phyloP scores from a whole-genome alignment of 2,329 filamentous ascomycete genomes.

The Fusarium gaditjirri region DNA sequence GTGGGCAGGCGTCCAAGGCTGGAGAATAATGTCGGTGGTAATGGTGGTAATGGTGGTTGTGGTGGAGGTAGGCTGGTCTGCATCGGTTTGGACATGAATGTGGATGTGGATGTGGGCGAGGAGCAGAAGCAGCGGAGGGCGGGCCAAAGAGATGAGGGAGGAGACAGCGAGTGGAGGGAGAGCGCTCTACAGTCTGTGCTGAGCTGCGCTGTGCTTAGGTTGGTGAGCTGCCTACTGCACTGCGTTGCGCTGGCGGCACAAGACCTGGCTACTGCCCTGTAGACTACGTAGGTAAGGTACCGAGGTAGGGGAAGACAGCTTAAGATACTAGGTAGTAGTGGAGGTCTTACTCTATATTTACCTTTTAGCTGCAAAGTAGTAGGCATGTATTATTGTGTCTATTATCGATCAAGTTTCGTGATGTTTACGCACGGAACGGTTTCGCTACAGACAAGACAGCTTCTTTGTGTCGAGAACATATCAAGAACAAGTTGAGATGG shows the following conservation, averaged over 20 bases:
- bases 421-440: slow-evolving; percentile 1
- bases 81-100: slow-evolving; percentile 22
- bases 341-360: neutral
- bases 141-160: slow-evolving; percentile 39
- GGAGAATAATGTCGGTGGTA: slow-evolving; percentile 18
- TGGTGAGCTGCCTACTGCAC: slow-evolving; percentile 4
- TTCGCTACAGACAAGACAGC: slow-evolving; percentile 5
- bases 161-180: slow-evolving; percentile 33
- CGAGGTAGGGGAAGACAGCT: neutral
- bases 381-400: neutral
- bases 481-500: slow-evolving; percentile 25
- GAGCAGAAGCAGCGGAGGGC: slow-evolving; percentile 25
- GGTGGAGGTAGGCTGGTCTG: slow-evolving; percentile 8
- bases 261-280: neutral
- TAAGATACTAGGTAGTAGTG: neutral
- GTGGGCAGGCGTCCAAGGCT: slow-evolving; percentile 37
- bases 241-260: slow-evolving; percentile 17
- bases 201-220: slow-evolving; percentile 4
- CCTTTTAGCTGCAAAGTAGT: neutral
- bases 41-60: slow-evolving; percentile 6
- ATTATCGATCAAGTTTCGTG: neutral
- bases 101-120: slow-evolving; percentile 18
- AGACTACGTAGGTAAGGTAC: neutral
- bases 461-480: slow-evolving; percentile 17
- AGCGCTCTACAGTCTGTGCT: slow-evolving; percentile 34